These are phyloP conservation scores for Moringa oleifera DNA, from an alignment of 345 rosid genomes.

Conservation along the genomic window DNA sequence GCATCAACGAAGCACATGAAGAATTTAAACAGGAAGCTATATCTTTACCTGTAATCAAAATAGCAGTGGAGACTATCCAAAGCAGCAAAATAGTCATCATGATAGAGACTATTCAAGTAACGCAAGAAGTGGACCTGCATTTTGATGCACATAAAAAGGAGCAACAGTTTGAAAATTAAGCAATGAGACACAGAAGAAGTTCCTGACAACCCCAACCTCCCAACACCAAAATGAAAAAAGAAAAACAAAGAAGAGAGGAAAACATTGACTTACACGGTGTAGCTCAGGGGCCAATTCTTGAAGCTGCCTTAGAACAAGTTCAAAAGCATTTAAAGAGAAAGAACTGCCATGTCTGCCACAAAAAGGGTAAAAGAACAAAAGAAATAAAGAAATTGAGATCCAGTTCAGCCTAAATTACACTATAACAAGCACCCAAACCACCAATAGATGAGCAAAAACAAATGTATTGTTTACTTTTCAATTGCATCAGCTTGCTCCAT, in stretches of 20 bases:
- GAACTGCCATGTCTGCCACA: conserved; percentile 68
- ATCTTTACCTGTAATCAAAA: conserved; percentile 81
- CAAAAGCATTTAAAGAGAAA: conserved; percentile 60
- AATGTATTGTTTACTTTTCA: conserved; percentile 51
- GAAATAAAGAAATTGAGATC: conserved; percentile 9
- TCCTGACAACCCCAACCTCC: not conserved
- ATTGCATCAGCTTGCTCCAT: conserved; percentile 82
- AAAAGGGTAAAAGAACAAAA: conserved; percentile 2
- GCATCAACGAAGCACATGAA: conserved; percentile 10
- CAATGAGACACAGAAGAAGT: conserved; percentile 6
- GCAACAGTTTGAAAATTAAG: conserved; percentile 9
- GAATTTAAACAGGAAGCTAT: not conserved
- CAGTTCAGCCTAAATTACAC: conserved; percentile 3
- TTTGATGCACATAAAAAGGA: conserved; percentile 14
- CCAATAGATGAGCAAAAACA: not conserved
- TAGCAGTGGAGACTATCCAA: conserved; percentile 85
- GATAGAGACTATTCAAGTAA: conserved; percentile 80
- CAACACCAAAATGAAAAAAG: not conserved
- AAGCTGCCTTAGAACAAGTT: conserved; percentile 61
- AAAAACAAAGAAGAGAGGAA: not conserved
- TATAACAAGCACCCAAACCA: conserved; percentile 1
- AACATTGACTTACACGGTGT: conserved; percentile 65
- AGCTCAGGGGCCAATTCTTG: conserved; percentile 86
- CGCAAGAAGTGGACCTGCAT: conserved; percentile 92
- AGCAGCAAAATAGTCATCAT: conserved; percentile 86